Conservation (phyloP, 768 basidiomycete genomes). For the Phanerodontia chrysosporium region DNA sequence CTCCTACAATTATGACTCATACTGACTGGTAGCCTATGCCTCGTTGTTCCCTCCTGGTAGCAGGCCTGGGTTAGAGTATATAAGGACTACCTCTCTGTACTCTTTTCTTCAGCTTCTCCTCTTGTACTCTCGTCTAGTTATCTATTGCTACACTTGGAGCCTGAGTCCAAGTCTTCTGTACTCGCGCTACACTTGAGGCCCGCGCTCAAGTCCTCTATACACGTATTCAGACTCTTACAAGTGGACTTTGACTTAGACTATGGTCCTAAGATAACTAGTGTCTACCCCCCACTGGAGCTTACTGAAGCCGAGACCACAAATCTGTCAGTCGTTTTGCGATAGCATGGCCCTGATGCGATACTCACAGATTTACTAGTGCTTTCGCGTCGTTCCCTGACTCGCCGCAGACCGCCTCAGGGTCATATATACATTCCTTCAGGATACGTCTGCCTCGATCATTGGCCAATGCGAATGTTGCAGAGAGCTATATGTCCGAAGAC, state of each 20-base stretch:
- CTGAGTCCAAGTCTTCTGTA: too few relatives aligned
- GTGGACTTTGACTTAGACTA: slow-evolving; percentile 88
- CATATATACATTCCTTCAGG: slow-evolving; percentile 82
- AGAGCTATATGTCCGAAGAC: slow-evolving; percentile 43
- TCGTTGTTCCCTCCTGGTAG: too few relatives aligned
- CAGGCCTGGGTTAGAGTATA: too few relatives aligned
- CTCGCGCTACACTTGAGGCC: too few relatives aligned
- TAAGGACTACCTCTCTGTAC: too few relatives aligned
- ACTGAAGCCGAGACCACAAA: slow-evolving; percentile 72
- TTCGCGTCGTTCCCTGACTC: slow-evolving; percentile 94
- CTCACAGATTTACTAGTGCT: slow-evolving; percentile 65
- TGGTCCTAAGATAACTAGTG: slow-evolving; percentile 71
- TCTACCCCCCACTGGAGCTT: slow-evolving; percentile 66
- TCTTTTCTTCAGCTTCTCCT: too few relatives aligned
- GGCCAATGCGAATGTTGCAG: slow-evolving; percentile 10
- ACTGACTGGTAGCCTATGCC: too few relatives aligned
- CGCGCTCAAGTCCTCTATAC: too few relatives aligned
- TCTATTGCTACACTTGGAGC: too few relatives aligned
- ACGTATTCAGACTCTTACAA: too few relatives aligned
- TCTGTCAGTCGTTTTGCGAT: slow-evolving; percentile 50
- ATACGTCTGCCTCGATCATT: slow-evolving; percentile 45
- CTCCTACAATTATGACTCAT: too few relatives aligned
- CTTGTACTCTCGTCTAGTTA: too few relatives aligned
- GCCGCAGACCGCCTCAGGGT: slow-evolving; percentile 77
- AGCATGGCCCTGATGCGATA: background rate